Conservation (phyloP, 2,329 filamentous ascomycete species). For the Lachnellula suecica region DNA sequence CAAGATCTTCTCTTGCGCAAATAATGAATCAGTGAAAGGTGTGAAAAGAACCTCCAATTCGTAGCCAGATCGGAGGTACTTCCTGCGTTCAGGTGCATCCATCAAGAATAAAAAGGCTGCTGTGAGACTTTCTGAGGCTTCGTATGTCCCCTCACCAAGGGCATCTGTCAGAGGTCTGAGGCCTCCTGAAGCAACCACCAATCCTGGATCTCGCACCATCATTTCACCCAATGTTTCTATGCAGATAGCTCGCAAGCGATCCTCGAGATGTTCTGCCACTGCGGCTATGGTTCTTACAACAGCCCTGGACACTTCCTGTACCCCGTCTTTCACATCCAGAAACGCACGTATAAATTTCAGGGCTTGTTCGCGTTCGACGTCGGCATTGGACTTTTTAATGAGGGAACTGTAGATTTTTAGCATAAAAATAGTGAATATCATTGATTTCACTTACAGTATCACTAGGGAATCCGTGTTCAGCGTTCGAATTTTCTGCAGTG, state of each 20-base stretch:
- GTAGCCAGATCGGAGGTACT: slow-evolving; percentile 82
- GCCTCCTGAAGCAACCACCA: slow-evolving; percentile 81
- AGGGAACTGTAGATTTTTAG: slow-evolving; percentile 58
- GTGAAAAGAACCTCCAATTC: slow-evolving; percentile 89
- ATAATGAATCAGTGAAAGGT: slow-evolving; percentile 81
- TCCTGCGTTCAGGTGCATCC: slow-evolving; percentile 77
- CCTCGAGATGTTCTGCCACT: slow-evolving; percentile 74
- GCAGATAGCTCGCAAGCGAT: slow-evolving; percentile 80
- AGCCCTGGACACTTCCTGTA: slow-evolving; percentile 81
- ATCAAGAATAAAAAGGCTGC: slow-evolving; percentile 87
- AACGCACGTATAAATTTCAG: slow-evolving; percentile 95
- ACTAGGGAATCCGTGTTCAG: slow-evolving; percentile 92
- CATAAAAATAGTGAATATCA: not conserved
- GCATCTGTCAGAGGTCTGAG: slow-evolving; percentile 88
- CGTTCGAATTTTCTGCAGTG: slow-evolving; percentile 81
- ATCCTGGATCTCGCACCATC: slow-evolving; percentile 77
- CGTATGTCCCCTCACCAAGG: slow-evolving; percentile 85
- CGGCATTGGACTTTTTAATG: slow-evolving; percentile 95
- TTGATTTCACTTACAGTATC: slow-evolving; percentile 54
- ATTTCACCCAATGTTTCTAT: slow-evolving; percentile 92
- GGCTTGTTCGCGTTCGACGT: slow-evolving; percentile 93
- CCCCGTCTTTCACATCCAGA: slow-evolving; percentile 90
- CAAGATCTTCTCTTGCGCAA: slow-evolving; percentile 59
- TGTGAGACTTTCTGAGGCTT: slow-evolving; percentile 85
- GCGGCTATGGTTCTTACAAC: slow-evolving; percentile 88